These are phyloP conservation scores for Ceriops zippeliana DNA, from an alignment of 345 rosid species.

Conservation along the genomic window DNA sequence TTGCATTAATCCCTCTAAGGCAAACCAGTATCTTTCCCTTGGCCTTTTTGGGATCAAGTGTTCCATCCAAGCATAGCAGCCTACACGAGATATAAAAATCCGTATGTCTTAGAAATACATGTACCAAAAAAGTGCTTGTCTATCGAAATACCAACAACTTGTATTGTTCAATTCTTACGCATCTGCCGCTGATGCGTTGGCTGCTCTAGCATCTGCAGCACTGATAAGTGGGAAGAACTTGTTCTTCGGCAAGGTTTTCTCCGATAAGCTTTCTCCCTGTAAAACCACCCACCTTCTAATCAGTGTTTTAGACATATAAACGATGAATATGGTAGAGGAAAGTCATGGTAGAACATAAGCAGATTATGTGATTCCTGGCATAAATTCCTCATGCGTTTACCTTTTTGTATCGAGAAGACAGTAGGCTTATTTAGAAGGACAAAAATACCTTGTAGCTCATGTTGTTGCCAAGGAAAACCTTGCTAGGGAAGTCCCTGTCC, in stretches of 20 bases:
- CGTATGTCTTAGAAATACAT: too few species aligned
- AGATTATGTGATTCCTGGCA: too few species aligned
- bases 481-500: slow-evolving; percentile 77
- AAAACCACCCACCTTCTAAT: background rate
- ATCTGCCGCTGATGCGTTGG: slow-evolving; percentile 40
- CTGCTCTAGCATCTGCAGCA: slow-evolving; percentile 49
- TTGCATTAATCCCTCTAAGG: slow-evolving; percentile 20
- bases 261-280: slow-evolving; percentile 83
- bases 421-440: too few species aligned
- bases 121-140: too few species aligned
- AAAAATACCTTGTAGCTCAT: slow-evolving; percentile 51
- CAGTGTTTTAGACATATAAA: background rate
- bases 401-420: background rate
- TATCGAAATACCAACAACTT: background rate
- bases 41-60: slow-evolving; percentile 19
- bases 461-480: slow-evolving; percentile 54
- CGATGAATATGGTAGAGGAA: background rate
- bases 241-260: slow-evolving; percentile 33
- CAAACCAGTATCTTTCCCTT: slow-evolving; percentile 32
- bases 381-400: too few species aligned
- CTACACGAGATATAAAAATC: slow-evolving; percentile 4
- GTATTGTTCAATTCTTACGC: slow-evolving; percentile 50
- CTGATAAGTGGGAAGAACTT: slow-evolving; percentile 55
- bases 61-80: slow-evolving; percentile 11
- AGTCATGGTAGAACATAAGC: background rate